Evolutionary conservation across 805 yeast genomes (phyloP), one percentile per base, ranked within the genome.

Genomic region (Candida endomychidarum): DNA sequence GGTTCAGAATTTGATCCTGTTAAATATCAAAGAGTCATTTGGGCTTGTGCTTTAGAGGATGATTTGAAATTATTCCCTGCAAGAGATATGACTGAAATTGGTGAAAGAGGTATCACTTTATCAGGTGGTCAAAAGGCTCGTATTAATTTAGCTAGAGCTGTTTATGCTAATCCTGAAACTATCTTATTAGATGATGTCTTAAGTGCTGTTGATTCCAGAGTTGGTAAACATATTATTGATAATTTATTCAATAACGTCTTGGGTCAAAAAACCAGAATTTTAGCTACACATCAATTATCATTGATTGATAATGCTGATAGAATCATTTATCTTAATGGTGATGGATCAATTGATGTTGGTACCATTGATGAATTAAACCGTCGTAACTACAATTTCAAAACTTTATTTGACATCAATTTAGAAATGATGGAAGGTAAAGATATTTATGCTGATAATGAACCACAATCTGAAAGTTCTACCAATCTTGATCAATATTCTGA

Each of bases 91-190:
- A 68, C 74, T 14, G 74, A 69, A 50, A 64, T 69, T 40, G 74
- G 74, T 38, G 74, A 69, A 51, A 57, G 70, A 42, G 74, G 74
- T 40, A 57, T 68, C 37, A 69, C 70, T 1, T 58, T 69, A 30
- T 66, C 72, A 25, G 74, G 74, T 18, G 74, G 74, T 12, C 74
- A 69, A 52, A 67, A 67, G 48, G 73, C 74, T 17, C 54, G 74
- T 51, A 62, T 69, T 37, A 66, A 61, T 49, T 60, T 69, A 53
- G 74, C 74, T 15, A 60, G 74, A 51, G 71, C 74, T 5, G 62
- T 57, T 22, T 69, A 69, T 50, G 51, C 64, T 8, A 53, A 56
- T 27, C 54, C 65, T 8, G 53, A 57, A 18, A 59, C 63, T 15
- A 50, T 67, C 23, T 55, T 69, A 32, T 57, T 69, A 40, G 74